A percentile compares a stretch with the other conserved stretches of the same genome.
Conservation (phyloP, 2,329 filamentous ascomycete species). For the Colletotrichum magnum region DNA sequence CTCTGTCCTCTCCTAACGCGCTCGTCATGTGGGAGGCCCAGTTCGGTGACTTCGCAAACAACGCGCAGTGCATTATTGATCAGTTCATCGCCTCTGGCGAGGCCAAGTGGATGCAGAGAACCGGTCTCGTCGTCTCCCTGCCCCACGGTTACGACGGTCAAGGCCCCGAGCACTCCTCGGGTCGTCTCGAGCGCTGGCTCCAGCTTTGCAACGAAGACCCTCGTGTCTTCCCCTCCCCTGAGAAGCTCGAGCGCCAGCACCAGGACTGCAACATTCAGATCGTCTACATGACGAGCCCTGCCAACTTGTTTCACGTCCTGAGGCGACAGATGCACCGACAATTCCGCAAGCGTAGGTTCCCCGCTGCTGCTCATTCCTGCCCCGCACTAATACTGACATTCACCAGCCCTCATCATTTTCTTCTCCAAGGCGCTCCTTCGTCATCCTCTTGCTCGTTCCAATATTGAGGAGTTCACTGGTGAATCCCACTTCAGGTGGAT, state of each 20-base stretch:
- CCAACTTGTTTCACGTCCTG: conserved; percentile 96
- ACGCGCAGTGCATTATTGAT: conserved; percentile 98
- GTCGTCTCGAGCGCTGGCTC: conserved; percentile 95
- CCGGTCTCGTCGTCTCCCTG: conserved; percentile 94
- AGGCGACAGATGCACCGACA: conserved; percentile 98
- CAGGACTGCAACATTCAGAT: conserved; percentile 99
- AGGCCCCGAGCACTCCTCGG: conserved; percentile 97
- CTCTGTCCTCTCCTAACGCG: conserved; percentile 94
- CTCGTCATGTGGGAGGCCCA: conserved; percentile 99
- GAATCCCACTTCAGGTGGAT: conserved; percentile 98
- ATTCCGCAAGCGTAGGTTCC: conserved; percentile 93
- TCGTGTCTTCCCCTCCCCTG: conserved; percentile 87
- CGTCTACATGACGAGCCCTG: conserved; percentile 94
- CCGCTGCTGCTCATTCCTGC: not conserved
- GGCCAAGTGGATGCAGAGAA: conserved; percentile 98
- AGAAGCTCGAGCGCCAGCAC: conserved; percentile 96
- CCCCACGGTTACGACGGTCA: conserved; percentile 99
- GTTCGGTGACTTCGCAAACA: conserved; percentile 99
- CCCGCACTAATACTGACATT: conserved; percentile 43
- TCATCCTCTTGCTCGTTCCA: conserved; percentile 91
- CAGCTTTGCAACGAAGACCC: conserved; percentile 98
- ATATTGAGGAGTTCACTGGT: conserved; percentile 90
- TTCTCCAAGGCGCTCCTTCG: conserved; percentile 98
- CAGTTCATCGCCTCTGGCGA: conserved; percentile 99
- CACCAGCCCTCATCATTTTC: conserved; percentile 89